Evolutionary conservation across 2,329 filamentous ascomycete genomes (phyloP), one percentile per base, ranked within the genome.

Genomic region (Thelonectria olida): DNA sequence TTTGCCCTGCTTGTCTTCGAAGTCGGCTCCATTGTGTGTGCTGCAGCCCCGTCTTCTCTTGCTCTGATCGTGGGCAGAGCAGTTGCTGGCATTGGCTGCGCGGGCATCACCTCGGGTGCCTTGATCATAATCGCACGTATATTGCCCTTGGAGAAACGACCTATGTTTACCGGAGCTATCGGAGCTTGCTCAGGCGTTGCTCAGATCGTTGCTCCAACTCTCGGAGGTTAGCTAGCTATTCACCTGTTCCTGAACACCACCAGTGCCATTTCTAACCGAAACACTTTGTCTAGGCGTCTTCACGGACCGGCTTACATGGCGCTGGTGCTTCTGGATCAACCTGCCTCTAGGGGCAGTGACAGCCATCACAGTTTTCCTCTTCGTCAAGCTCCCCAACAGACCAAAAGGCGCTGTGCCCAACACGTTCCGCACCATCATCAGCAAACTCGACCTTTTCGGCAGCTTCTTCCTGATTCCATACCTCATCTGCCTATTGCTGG

Each of bases 271-370:
- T 12, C 20, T 27, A 15, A 45, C 10, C 6, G 7, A 15, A 6
- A 19, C 1, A 17, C 41, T 3, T 34, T 42, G 8, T 42, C 15
- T 12, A 57, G 54, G 54, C 3, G 42, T 55, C n/a, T 55, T 57
- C 25, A 50, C 44, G 1, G 45, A 51, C 19, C 54, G 54, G 23
- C 27, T 44, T 6, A 48, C 53, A 13, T 55, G 53, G 51, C 51
- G 51, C 12, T 54, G 51, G 51, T 54, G 51, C n/a, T 54, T 54
- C 41, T 54, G 51, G 51, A 55, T 55, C 23, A 55, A 55, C 22
- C 53, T 55, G 3, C 42, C 53, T 9, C 23, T 55, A 2, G 53
- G 53, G 2, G 53, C 42, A 5, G 42, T 55, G 3, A 55, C 53
- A 1, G 53, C 53, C 4, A 12, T 41, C 20, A 28, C 36, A n/a